Conservation (phyloP, 768 basidiomycete genomes). For the Mycena kentingensis region DNA sequence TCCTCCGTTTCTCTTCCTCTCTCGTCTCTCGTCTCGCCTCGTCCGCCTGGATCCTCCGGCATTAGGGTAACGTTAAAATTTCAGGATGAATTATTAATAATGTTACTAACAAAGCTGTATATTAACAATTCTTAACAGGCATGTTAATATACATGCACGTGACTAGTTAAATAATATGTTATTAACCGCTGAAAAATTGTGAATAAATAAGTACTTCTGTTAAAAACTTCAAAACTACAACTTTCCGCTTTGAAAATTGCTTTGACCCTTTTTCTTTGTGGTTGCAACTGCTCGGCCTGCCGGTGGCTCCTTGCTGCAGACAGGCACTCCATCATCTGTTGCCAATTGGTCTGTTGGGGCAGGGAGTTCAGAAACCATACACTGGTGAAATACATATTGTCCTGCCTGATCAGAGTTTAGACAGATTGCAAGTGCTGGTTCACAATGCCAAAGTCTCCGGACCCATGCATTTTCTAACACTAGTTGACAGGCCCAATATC, state of each 20-base stretch:
- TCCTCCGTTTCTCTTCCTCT: too few species aligned
- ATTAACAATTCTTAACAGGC: background rate
- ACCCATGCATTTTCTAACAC: background rate
- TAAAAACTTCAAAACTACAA: background rate
- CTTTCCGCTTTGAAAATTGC: background rate
- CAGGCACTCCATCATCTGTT: too few species aligned
- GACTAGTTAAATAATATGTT: background rate
- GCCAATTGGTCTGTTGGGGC: too few species aligned
- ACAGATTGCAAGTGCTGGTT: background rate
- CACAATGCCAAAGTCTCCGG: background rate
- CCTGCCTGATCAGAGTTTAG: too few species aligned
- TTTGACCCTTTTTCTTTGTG: too few species aligned
- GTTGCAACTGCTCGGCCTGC: too few species aligned
- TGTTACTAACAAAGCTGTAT: background rate
- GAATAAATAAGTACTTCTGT: background rate
- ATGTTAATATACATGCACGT: background rate
- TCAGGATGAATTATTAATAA: background rate
- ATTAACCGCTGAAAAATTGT: background rate
- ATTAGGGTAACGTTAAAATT: background rate
- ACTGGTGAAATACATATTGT: too few species aligned
- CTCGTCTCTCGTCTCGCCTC: too few species aligned
- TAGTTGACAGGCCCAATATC: background rate
- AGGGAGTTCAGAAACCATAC: too few species aligned
- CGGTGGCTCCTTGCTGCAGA: too few species aligned
- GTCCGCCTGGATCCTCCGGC: too few species aligned